Evolutionary conservation across 2,329 filamentous ascomycete genomes (phyloP).

Genomic region (Macrophomina tecta): DNA sequence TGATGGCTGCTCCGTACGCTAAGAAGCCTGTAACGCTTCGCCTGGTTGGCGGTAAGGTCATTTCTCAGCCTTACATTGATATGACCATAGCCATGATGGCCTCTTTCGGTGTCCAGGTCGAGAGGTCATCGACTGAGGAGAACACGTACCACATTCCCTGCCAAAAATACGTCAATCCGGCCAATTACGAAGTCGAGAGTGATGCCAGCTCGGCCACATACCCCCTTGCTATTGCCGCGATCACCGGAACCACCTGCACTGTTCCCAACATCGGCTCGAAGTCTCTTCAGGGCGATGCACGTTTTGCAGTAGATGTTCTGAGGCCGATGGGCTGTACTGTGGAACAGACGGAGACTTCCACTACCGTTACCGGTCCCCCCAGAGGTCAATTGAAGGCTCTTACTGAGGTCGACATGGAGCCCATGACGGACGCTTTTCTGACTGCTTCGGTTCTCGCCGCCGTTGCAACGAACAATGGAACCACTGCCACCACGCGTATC

Average conservation of each 20-base stretch:
- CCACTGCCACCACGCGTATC: constrained; percentile 74
- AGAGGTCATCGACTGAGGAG: constrained; percentile 75
- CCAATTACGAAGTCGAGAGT: constrained; percentile 89
- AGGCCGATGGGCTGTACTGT: constrained; percentile 93
- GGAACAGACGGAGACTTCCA: constrained; percentile 81
- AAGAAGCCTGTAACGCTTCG: constrained; percentile 90
- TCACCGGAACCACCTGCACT: constrained; percentile 93
- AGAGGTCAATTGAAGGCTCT: constrained; percentile 76
- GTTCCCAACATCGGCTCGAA: constrained; percentile 93
- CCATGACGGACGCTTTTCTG: constrained; percentile 98
- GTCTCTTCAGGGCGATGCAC: constrained; percentile 92
- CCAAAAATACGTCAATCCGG: constrained; percentile 80
- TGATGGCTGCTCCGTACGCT: constrained; percentile 97
- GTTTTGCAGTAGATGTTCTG: constrained; percentile 89
- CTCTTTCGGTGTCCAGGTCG: constrained; percentile 83
- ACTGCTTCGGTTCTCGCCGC: constrained; percentile 93
- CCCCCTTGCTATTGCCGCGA: constrained; percentile 89
- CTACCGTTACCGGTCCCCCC: constrained; percentile 89
- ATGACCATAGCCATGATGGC: constrained; percentile 99
- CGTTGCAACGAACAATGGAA: constrained; percentile 74
- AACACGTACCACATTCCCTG: constrained; percentile 95
- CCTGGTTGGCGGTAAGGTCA: constrained; percentile 94
- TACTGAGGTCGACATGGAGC: constrained; percentile 92
- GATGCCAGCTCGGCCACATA: constrained; percentile 98
- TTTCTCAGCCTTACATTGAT: constrained; percentile 96